Evolutionary conservation across 1,284 basidiomycete genomes (phyloP).

Genomic region (Cryptococcus wingfieldii): DNA sequence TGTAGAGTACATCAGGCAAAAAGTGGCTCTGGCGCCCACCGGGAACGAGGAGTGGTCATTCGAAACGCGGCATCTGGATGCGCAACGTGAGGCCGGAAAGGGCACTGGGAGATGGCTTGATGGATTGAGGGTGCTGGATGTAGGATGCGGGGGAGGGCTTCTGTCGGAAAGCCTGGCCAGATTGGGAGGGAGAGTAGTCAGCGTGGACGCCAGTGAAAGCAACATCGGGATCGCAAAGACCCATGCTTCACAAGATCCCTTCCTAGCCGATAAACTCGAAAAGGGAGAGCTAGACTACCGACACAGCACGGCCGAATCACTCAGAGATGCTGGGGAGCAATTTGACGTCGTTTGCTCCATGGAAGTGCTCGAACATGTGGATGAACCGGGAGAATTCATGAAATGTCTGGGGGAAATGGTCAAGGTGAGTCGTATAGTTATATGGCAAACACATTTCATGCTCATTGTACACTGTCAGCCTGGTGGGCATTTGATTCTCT

Average conservation of each 20-base stretch:
- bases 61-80: conserved; percentile 42
- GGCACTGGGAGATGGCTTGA: conserved; percentile 51
- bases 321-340: conserved; percentile 54
- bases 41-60: conserved; percentile 54
- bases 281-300: conserved; percentile 57
- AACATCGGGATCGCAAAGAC: conserved; percentile 82
- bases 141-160: conserved; percentile 94
- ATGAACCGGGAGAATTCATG: conserved; percentile 81
- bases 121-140: conserved; percentile 69
- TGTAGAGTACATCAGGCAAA: conserved; percentile 78
- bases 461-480: conserved; percentile 56
- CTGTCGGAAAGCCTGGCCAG: conserved; percentile 88
- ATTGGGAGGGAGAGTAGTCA: conserved; percentile 78
- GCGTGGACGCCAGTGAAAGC: conserved; percentile 81
- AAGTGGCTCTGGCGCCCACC: conserved; percentile 57
- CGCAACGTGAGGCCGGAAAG: conserved; percentile 33
- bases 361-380: conserved; percentile 98
- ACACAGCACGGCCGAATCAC: conserved; percentile 73
- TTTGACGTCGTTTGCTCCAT: conserved; percentile 95
- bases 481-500: conserved; percentile 90
- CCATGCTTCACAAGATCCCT: conserved; percentile 76
- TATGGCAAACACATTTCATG: not conserved
- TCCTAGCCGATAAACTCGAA: conserved; percentile 44
- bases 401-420: conserved; percentile 73
- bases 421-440: conserved; percentile 57